phyloP scores from a whole-genome alignment of 768 basidiomycete genomes.

The Termitomyces sp. region DNA sequence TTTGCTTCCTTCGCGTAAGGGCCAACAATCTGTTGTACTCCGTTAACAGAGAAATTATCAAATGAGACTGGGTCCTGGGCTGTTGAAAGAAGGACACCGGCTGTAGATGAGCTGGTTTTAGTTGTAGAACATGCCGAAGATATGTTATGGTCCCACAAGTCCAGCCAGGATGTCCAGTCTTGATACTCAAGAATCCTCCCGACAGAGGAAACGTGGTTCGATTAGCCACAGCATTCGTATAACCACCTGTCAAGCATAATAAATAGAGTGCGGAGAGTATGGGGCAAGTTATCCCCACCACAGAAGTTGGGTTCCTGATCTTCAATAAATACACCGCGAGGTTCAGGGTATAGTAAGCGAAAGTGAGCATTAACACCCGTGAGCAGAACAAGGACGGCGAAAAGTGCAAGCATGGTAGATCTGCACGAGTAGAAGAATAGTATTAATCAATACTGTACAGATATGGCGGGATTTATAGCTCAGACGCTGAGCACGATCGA shows the following conservation, averaged over 20 bases:
- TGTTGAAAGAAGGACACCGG: constrained; percentile 55
- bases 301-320: constrained; percentile 57
- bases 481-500: neutral
- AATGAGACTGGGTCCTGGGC: constrained; percentile 59
- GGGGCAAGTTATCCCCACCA: constrained; percentile 33
- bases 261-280: neutral
- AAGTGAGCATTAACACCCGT: constrained; percentile 66
- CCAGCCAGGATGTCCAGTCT: constrained; percentile 55
- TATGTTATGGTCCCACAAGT: constrained; percentile 34
- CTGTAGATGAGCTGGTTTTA: constrained; percentile 22
- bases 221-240: constrained; percentile 46
- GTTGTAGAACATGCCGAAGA: neutral
- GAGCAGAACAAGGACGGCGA: constrained; percentile 21
- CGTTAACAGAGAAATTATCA: constrained; percentile 47
- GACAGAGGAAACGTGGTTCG: constrained; percentile 68
- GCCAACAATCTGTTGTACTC: constrained; percentile 30
- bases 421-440: neutral
- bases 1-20: constrained; percentile 45
- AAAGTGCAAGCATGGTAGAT: neutral
- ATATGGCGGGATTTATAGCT: neutral
- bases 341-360: constrained; percentile 65
- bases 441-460: neutral
- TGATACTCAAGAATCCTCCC: constrained; percentile 55
- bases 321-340: constrained; percentile 65
- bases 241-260: constrained; percentile 49